Evolutionary conservation across 371 early-diverging fungal species (phyloP).

Genomic region (Actinomucor elegans): DNA sequence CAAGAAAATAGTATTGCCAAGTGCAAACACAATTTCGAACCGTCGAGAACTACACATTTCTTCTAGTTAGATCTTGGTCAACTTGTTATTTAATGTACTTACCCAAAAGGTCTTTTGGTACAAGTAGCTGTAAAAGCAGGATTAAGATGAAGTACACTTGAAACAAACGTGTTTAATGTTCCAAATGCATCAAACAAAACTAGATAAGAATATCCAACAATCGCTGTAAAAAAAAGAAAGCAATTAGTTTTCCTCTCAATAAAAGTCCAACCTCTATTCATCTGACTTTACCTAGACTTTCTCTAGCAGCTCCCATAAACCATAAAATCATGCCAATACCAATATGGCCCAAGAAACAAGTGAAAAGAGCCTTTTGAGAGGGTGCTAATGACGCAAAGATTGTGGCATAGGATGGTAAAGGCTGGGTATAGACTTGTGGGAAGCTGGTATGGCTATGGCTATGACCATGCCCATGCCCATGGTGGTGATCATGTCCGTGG

Average conservation of each 20-base stretch:
- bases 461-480: slow-evolving; percentile 14
- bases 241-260: neutral
- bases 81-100: slow-evolving; percentile 1
- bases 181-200: slow-evolving; percentile 56
- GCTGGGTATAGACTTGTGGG: slow-evolving; percentile 28
- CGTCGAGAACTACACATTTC: slow-evolving; percentile 37
- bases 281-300: slow-evolving; percentile 46
- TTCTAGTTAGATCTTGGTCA: neutral
- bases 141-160: slow-evolving; percentile 45
- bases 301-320: slow-evolving; percentile 46
- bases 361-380: slow-evolving; percentile 60
- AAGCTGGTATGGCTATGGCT: slow-evolving; percentile 20
- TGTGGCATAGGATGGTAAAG: slow-evolving; percentile 23
- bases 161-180: slow-evolving; percentile 43
- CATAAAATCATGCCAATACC: slow-evolving; percentile 47
- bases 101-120: slow-evolving; percentile 56
- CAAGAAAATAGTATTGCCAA: slow-evolving; percentile 50
- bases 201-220: slow-evolving; percentile 48
- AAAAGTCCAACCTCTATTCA: too few relatives aligned
- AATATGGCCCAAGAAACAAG: slow-evolving; percentile 53
- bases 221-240: slow-evolving; percentile 22
- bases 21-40: slow-evolving; percentile 49
- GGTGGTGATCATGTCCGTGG: slow-evolving; percentile 3
- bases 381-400: slow-evolving; percentile 46
- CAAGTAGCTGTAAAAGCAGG: slow-evolving; percentile 35